These are phyloP conservation scores for Ramaria rubella DNA, from an alignment of 768 basidiomycete genomes.

Conservation along the genomic window DNA sequence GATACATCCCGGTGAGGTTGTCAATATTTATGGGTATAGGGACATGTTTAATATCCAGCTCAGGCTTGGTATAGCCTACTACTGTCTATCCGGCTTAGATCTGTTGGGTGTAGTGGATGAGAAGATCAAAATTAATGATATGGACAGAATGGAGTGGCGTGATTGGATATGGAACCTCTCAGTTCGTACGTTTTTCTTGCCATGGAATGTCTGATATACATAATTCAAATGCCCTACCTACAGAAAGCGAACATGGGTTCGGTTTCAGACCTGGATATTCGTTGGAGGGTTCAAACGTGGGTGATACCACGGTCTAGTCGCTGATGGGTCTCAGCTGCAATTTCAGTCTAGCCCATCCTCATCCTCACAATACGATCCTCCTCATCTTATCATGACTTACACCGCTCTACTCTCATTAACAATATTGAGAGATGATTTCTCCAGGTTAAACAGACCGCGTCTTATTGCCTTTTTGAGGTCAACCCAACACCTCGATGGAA, in stretches of 20 bases:
- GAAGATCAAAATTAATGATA: slow-evolving; percentile 33
- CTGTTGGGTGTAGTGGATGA: slow-evolving; percentile 49
- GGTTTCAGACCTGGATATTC: slow-evolving; percentile 40
- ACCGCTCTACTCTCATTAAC: slow-evolving; percentile 79
- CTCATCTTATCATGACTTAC: slow-evolving; percentile 92
- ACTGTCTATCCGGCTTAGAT: slow-evolving; percentile 81
- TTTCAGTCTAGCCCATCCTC: background rate
- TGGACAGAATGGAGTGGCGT: slow-evolving; percentile 58
- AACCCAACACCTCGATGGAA: slow-evolving; percentile 79
- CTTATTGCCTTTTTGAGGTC: slow-evolving; percentile 58
- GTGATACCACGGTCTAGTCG: background rate
- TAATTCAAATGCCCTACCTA: background rate
- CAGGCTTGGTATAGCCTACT: slow-evolving; percentile 84
- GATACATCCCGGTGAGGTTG: slow-evolving; percentile 63
- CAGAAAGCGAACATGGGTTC: slow-evolving; percentile 14
- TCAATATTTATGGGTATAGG: background rate
- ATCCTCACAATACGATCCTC: slow-evolving; percentile 44
- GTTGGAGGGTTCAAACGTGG: slow-evolving; percentile 39
- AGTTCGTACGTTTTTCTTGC: slow-evolving; percentile 38
- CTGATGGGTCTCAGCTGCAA: background rate
- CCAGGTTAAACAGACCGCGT: slow-evolving; percentile 58
- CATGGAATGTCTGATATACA: background rate
- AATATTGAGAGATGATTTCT: slow-evolving; percentile 82
- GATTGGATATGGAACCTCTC: slow-evolving; percentile 92
- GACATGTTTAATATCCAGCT: background rate